Base-by-base conservation (phyloP, 805 yeast species). In the Cyberlindnera amylophila region DNA sequence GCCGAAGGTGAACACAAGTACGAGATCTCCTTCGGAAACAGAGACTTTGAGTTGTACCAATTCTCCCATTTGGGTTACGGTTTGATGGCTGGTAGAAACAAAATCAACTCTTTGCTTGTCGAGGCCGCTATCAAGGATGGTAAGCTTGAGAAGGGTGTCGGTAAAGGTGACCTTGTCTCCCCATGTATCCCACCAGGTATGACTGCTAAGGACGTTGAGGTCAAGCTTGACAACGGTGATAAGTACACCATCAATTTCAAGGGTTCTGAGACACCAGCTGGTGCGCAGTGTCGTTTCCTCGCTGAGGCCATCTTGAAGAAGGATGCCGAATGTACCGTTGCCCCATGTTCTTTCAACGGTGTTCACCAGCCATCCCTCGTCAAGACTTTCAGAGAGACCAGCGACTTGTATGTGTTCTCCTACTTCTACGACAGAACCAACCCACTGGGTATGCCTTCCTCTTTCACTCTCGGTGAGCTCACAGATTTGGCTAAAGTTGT, bases 61-160 rank as follows among this genome's bases (percentile, higher is more conserved):
- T 89, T 81, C 66, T 88, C 96, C 27, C 98, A 93, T 65, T 73
- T 93, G 52, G 97, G 97, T 29, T 93, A 86, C 62, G 99, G 99
- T 31, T 77, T 93, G 60, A 89, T 86, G 85, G 84, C 88, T 67
- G 99, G 96, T 29, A 78, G 96, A 69, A 80, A 82, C 64, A 85
- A 82, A 69, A 73, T 93, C 48, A 86, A 90, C 62, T 57, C 76
- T 11, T 65, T 75, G 39, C 73, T 93, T 32, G 72, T 88, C n/a
- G 66, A 72, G 49, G 62, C 72, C 38, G 70, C 75, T 32, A 56
- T 77, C 36, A 66, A 70, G 42, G 61, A 59, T 4, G 71, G 72
- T 36, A 57, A 61, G 19, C 70, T 71, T 7, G 58, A 61, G 11
- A 65, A 67, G 48, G 70, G 59, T 19, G 64, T 66, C 8, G 60